phyloP scores from a whole-genome alignment of 2,329 filamentous ascomycete species.

The Phyllosticta capitalensis region DNA sequence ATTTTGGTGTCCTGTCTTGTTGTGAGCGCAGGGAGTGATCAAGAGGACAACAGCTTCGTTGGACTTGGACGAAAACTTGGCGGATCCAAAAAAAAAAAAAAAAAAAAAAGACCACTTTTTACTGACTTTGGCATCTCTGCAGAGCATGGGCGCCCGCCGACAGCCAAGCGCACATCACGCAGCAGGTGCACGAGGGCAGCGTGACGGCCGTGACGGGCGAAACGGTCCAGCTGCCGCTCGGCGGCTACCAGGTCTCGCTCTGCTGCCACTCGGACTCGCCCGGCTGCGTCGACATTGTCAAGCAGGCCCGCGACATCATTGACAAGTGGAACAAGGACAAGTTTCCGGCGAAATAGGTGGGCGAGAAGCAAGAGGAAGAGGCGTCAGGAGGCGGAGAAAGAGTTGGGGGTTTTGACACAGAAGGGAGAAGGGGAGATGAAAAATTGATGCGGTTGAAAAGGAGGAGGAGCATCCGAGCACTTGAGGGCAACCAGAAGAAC shows the following conservation, averaged over 20 bases:
- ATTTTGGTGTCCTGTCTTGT: neutral
- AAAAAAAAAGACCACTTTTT: too few relatives aligned
- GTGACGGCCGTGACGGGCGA: slow-evolving; percentile 35
- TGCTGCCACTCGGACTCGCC: slow-evolving; percentile 39
- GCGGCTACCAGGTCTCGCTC: slow-evolving; percentile 33
- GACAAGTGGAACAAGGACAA: slow-evolving; percentile 30
- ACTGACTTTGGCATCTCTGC: neutral
- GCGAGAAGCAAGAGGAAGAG: too few relatives aligned
- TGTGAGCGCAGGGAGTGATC: neutral
- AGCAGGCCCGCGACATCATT: slow-evolving; percentile 32
- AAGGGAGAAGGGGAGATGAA: too few relatives aligned
- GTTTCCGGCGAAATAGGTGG: too few relatives aligned
- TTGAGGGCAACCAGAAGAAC: too few relatives aligned
- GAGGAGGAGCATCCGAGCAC: too few relatives aligned
- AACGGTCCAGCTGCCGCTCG: slow-evolving; percentile 31
- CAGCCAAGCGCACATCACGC: slow-evolving; percentile 30
- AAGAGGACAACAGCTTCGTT: too few relatives aligned
- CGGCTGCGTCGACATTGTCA: slow-evolving; percentile 35
- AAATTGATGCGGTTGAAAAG: too few relatives aligned
- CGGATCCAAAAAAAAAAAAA: too few relatives aligned
- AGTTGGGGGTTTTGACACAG: too few relatives aligned
- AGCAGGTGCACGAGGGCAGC: slow-evolving; percentile 31
- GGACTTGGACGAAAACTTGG: too few relatives aligned
- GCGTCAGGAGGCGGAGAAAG: too few relatives aligned
- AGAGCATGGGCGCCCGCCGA: slow-evolving; percentile 35